Base-by-base conservation (phyloP, 169 alveolate genomes). In the Cryptosporidium felis region DNA sequence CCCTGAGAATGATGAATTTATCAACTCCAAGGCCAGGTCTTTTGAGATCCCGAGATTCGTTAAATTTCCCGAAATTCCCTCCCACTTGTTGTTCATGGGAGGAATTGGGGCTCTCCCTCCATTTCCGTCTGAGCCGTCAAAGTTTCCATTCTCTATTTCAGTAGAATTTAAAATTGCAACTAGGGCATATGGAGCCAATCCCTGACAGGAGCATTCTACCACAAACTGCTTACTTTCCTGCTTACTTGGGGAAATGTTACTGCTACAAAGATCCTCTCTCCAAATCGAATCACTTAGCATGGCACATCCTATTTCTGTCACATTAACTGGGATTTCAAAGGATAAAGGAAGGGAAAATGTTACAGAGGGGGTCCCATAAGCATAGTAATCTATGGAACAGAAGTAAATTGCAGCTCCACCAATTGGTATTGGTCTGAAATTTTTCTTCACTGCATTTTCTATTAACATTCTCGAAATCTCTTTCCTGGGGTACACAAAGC, bases 311-410 rank as follows among this genome's bases (percentile, higher is more conserved):
- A 74, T 49, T 36, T 53, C 38, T 30, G 85, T 53, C 67, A 56
- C 41, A 56, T 74, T 74, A 2, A 74, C 85, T 5, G 85, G 85
- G 9, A 74, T 74, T 34, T 74, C 85, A 74, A 74, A 74, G 18
- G 85, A 74, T 23, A 74, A 67, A 9, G 85, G 85, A 2, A 74
- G 45, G 4, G 66, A 49, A 23, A 74, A 74, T 47, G 85, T 74
- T 23, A 49, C 85, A 26, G 85, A 36, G 14, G 67, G 63, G 21
- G n/a, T 38, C 16, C 44, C 59, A 56, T 74, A 36, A 8, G 74
- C 41, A 49, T 74, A 74, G 38, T 74, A 74, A 41, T 74, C 85
- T 2, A 74, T 53, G 2, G 85, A 74, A 56, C 85, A 74, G 5
- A 74, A 49, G 42, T 53, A 74, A 32, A 74, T 28, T 26, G 85